Conservation (phyloP, 805 yeast genomes). For the Candida endomychidarum region DNA sequence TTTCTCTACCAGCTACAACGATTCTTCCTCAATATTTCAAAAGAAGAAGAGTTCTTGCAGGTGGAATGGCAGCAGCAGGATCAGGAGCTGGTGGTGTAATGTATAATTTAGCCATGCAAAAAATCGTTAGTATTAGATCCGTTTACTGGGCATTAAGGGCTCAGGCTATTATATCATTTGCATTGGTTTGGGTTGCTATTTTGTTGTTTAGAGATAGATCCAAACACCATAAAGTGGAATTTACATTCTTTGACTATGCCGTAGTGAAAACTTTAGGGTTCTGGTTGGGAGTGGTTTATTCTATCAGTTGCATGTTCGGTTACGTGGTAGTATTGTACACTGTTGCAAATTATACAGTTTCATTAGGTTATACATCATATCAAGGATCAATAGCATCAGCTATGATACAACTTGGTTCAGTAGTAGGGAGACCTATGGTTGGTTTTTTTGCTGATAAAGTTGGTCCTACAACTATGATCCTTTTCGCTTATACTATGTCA, state of each 20-base stretch:
- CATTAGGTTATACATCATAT: constrained; percentile 54
- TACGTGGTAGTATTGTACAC: constrained; percentile 60
- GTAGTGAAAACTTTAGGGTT: constrained; percentile 42
- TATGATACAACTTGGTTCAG: constrained; percentile 58
- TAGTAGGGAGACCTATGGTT: constrained; percentile 54
- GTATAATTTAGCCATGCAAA: constrained; percentile 50
- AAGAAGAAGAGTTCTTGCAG: constrained; percentile 57
- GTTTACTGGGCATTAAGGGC: constrained; percentile 53
- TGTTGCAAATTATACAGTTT: constrained; percentile 57
- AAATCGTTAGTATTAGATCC: constrained; percentile 33
- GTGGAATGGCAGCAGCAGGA: constrained; percentile 49
- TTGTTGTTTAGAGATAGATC: constrained; percentile 18
- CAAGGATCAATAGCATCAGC: constrained; percentile 62
- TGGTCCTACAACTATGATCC: constrained; percentile 52
- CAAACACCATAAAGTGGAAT: constrained; percentile 22
- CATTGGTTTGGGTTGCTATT: constrained; percentile 24
- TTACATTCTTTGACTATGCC: constrained; percentile 37
- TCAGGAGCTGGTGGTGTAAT: constrained; percentile 54
- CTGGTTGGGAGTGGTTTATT: constrained; percentile 33
- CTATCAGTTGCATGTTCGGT: constrained; percentile 54
- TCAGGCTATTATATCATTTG: constrained; percentile 42
- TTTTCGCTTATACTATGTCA: constrained; percentile 23
- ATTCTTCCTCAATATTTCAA: constrained; percentile 71
- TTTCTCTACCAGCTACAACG: constrained; percentile 58
- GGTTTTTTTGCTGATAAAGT: constrained; percentile 51